A percentile compares a stretch with the other conserved stretches of the same genome.
phyloP scores from a whole-genome alignment of 2,329 filamentous ascomycete species.

The Cytospora piceicola region DNA sequence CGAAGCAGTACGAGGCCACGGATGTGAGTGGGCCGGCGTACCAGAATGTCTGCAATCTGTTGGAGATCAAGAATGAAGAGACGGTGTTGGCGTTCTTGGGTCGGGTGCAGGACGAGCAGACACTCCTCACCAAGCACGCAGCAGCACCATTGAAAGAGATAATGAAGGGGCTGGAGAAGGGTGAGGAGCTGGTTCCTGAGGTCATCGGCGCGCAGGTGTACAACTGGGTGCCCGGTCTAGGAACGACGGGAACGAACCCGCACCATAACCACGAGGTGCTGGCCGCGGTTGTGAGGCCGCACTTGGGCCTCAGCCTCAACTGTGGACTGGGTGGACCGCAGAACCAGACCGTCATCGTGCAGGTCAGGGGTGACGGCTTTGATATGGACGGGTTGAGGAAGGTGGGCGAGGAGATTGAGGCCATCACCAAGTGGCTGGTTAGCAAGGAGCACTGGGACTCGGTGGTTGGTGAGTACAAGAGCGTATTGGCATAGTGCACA shows the following conservation, averaged over 20 bases:
- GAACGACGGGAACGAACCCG: constrained; percentile 27
- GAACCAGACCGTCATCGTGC: constrained; percentile 24
- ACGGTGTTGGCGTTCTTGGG: constrained; percentile 26
- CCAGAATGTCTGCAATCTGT: constrained; percentile 30
- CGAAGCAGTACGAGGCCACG: constrained; percentile 27
- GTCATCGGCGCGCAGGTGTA: constrained; percentile 27
- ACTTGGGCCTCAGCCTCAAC: constrained; percentile 18
- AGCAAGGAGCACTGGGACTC: constrained; percentile 15
- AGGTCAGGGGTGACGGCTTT: constrained; percentile 23
- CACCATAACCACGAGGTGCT: constrained; percentile 25
- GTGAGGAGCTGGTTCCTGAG: constrained; percentile 14
- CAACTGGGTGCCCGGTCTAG: constrained; percentile 32
- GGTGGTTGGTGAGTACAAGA: constrained; percentile 4
- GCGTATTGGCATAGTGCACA: not conserved
- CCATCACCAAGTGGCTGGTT: constrained; percentile 23
- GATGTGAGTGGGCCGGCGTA: constrained; percentile 32
- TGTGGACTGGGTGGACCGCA: constrained; percentile 18
- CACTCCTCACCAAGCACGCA: constrained; percentile 26
- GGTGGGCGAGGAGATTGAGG: constrained; percentile 23
- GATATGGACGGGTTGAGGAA: not conserved
- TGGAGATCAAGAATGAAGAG: constrained; percentile 16
- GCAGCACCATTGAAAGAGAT: constrained; percentile 28
- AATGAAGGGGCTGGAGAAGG: constrained; percentile 20
- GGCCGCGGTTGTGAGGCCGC: constrained; percentile 22
- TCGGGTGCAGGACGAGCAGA: constrained; percentile 30